phyloP scores from a whole-genome alignment of 805 yeast species.

The Sungouiozyma ichnusensis region DNA sequence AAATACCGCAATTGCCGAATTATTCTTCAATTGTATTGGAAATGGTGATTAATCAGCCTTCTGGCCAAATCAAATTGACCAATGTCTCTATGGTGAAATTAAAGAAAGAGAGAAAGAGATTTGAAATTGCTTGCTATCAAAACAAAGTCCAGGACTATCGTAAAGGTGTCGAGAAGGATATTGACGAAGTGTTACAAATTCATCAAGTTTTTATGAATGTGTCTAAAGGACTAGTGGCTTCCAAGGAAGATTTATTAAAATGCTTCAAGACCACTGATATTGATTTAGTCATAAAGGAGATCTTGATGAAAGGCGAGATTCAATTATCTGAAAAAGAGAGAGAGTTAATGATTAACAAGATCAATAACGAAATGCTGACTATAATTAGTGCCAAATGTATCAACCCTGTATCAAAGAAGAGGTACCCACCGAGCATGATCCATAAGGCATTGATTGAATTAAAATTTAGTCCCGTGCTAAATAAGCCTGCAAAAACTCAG shows the following conservation, averaged over 20 bases:
- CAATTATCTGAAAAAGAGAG: conserved; percentile 92
- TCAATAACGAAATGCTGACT: conserved; percentile 72
- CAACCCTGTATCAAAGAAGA: conserved; percentile 77
- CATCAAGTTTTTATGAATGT: conserved; percentile 92
- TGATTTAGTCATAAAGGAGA: conserved; percentile 68
- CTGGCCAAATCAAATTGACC: conserved; percentile 78
- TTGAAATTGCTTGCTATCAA: conserved; percentile 93
- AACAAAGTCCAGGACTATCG: conserved; percentile 96
- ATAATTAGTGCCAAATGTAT: conserved; percentile 83
- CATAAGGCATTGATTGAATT: conserved; percentile 72
- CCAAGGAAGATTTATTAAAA: conserved; percentile 66
- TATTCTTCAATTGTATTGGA: no score
- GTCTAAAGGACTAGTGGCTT: conserved; percentile 88
- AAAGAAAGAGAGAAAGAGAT: conserved; percentile 83
- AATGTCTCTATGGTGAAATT: conserved; percentile 88
- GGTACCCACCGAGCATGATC: conserved; percentile 92
- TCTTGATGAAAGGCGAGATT: conserved; percentile 82
- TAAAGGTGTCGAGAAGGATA: conserved; percentile 57
- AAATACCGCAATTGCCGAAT: no score
- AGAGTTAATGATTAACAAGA: conserved; percentile 57
- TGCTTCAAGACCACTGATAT: conserved; percentile 69
- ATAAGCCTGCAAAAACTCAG: conserved; percentile 71
- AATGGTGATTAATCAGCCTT: conserved; percentile 75
- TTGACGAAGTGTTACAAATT: conserved; percentile 92
- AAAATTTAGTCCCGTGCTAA: conserved; percentile 67